These are phyloP conservation scores for Schwanniomyces vanrijiae DNA, from an alignment of 805 yeast species.

Conservation along the genomic window DNA sequence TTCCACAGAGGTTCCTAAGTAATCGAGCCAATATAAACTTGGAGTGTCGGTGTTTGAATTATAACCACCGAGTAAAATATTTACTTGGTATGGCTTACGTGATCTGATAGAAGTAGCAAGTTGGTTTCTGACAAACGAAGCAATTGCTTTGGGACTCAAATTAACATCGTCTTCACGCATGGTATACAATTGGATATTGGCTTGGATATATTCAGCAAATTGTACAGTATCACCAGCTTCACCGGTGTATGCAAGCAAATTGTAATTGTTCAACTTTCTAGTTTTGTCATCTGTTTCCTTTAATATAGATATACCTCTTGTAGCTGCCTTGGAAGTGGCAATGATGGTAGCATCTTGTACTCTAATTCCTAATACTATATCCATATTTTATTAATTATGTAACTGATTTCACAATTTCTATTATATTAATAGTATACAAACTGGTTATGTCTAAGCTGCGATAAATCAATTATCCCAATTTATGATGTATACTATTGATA, in stretches of 20 bases:
- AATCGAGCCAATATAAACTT: slow-evolving; percentile 84
- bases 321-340: slow-evolving; percentile 93
- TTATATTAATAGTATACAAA: background rate
- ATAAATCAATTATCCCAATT: background rate
- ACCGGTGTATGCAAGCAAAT: slow-evolving; percentile 87
- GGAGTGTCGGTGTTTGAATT: slow-evolving; percentile 62
- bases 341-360: slow-evolving; percentile 78
- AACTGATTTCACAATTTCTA: background rate
- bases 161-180: slow-evolving; percentile 80
- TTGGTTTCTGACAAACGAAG: slow-evolving; percentile 84
- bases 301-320: slow-evolving; percentile 55
- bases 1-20: slow-evolving; percentile 86
- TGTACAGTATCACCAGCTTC: slow-evolving; percentile 96
- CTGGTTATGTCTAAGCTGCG: background rate
- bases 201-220: slow-evolving; percentile 92
- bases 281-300: slow-evolving; percentile 46
- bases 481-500: background rate
- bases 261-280: slow-evolving; percentile 67
- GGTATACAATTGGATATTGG: slow-evolving; percentile 82
- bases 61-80: slow-evolving; percentile 83
- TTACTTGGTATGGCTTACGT: slow-evolving; percentile 91
- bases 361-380: slow-evolving; percentile 83
- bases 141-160: slow-evolving; percentile 80
- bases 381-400: slow-evolving; percentile 52
- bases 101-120: slow-evolving; percentile 87